Conservation (phyloP, 1,284 basidiomycete species). For the Trichosporon sp. region DNA sequence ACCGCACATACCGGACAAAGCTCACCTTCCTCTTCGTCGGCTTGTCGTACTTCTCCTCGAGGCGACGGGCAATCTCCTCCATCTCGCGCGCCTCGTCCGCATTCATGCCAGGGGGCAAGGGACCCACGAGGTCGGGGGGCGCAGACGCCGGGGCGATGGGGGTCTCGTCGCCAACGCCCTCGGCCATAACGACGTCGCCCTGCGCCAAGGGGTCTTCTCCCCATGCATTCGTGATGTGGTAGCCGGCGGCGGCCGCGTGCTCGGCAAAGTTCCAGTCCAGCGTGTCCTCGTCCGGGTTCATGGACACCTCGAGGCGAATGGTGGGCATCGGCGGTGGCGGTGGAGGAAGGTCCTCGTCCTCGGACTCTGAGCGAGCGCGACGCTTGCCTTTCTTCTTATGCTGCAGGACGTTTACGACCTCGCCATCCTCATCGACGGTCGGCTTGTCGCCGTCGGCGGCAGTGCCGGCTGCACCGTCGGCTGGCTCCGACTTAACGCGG, state of each 20-base stretch:
- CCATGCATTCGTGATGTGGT: constrained; percentile 28
- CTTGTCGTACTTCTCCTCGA: constrained; percentile 48
- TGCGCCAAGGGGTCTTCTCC: constrained; percentile 27
- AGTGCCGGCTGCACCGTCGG: constrained; percentile 10
- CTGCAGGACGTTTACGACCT: constrained; percentile 34
- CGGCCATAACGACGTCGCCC: constrained; percentile 20
- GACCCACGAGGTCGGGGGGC: constrained; percentile 15
- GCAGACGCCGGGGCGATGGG: not conserved
- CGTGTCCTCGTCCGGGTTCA: constrained; percentile 32
- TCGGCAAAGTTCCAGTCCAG: constrained; percentile 50
- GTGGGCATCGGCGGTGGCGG: constrained; percentile 53
- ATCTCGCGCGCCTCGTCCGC: constrained; percentile 28
- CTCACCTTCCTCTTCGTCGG: constrained; percentile 34
- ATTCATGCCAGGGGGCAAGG: constrained; percentile 22
- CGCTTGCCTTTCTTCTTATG: constrained; percentile 47
- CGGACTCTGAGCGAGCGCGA: constrained; percentile 36
- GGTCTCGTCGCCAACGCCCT: constrained; percentile 4
- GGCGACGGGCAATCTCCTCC: constrained; percentile 42
- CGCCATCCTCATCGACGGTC: constrained; percentile 17
- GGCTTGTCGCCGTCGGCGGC: constrained; percentile 17
- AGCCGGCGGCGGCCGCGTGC: constrained; percentile 39
- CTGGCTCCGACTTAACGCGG: constrained; percentile 30
- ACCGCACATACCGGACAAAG: too few species aligned
- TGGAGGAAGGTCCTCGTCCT: constrained; percentile 49
- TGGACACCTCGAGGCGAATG: constrained; percentile 42